Conservation (phyloP, 1,139 yeast species). For the Insectozyma bohioensis region DNA sequence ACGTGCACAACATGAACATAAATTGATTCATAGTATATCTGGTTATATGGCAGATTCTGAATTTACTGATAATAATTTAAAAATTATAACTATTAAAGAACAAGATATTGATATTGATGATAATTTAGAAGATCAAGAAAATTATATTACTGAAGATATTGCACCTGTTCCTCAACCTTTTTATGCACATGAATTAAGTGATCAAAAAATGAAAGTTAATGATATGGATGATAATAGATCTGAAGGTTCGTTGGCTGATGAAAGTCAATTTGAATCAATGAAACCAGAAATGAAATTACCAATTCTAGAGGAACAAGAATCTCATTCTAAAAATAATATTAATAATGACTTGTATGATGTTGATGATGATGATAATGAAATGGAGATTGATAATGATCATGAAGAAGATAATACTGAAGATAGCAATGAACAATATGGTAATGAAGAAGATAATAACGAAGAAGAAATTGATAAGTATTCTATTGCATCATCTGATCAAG, state of each 20-base stretch:
- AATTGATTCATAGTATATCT: conserved; percentile 8
- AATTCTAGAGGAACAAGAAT: conserved; percentile 11
- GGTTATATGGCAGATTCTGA: conserved; percentile 26
- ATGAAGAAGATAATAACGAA: background rate
- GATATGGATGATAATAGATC: conserved; percentile 22
- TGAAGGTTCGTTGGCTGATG: conserved; percentile 31
- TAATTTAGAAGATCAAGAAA: conserved; percentile 2
- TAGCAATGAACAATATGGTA: conserved; percentile 2
- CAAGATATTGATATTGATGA: conserved; percentile 3
- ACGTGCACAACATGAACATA: conserved; percentile 7
- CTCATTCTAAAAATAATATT: background rate
- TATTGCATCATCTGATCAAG: conserved; percentile 12
- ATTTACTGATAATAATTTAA: conserved; percentile 16
- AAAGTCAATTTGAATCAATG: conserved; percentile 15
- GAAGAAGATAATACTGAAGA: conserved; percentile 5
- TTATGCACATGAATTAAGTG: conserved; percentile 13
- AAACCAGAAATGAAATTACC: conserved; percentile 8
- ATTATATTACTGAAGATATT: conserved; percentile 6
- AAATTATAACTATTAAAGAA: conserved; percentile 8
- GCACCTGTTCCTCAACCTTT: conserved; percentile 23
- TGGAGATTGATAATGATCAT: background rate
- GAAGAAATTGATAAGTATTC: background rate
- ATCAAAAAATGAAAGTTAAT: conserved; percentile 11
- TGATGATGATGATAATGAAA: conserved; percentile 6
- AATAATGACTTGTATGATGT: background rate